These are phyloP conservation scores for Fusarium sp. DNA, from an alignment of 2,329 filamentous ascomycete genomes.

Conservation along the genomic window DNA sequence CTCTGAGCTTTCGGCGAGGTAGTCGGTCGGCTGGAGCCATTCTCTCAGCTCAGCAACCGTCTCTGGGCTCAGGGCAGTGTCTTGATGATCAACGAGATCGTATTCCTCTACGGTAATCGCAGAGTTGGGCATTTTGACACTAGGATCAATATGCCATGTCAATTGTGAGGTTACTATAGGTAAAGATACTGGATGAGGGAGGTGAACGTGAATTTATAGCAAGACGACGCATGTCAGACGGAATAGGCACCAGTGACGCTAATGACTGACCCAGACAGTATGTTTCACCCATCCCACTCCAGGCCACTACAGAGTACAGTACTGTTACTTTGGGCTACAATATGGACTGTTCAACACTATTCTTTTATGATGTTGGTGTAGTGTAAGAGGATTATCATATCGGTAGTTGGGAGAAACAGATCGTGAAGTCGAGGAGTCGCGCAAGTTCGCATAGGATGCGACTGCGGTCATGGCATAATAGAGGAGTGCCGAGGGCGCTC, in stretches of 20 bases:
- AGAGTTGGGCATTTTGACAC: slow-evolving; percentile 20
- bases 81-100: slow-evolving; percentile 28
- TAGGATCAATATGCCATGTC: background rate
- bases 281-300: background rate
- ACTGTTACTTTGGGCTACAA: background rate
- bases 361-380: background rate
- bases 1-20: slow-evolving; percentile 40
- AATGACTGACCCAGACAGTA: background rate
- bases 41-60: slow-evolving; percentile 26
- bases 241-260: background rate
- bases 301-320: background rate
- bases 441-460: background rate
- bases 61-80: slow-evolving; percentile 19
- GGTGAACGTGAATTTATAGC: background rate
- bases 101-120: slow-evolving; percentile 33
- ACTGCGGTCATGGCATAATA: background rate
- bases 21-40: slow-evolving; percentile 44
- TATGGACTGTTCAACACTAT: background rate
- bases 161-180: background rate
- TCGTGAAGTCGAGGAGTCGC: background rate
- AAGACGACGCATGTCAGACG: background rate
- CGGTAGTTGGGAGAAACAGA: background rate
- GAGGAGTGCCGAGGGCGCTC: background rate
- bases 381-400: background rate
- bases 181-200: background rate